Percentiles rank a stretch among this genome's conserved stretches.
These are phyloP conservation scores for Cercophora scortea DNA, from an alignment of 495 filamentous ascomycete species.

Conservation along the genomic window DNA sequence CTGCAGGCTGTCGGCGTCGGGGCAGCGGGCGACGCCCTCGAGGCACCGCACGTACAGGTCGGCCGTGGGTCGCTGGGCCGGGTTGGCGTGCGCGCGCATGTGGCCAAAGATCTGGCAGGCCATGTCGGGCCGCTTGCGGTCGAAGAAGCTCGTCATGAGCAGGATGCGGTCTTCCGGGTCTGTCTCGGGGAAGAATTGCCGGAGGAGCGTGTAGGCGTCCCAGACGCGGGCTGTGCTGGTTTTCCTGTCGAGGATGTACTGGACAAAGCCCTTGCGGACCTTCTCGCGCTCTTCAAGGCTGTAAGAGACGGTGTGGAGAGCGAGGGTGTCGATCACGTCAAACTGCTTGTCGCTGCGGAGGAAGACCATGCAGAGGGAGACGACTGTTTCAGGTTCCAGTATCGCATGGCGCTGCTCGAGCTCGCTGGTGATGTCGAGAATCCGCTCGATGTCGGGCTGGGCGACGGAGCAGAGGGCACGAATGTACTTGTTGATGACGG, in stretches of 20 bases:
- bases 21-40: conserved; percentile 60
- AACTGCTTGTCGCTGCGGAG: conserved; percentile 63
- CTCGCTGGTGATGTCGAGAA: conserved; percentile 67
- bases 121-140: conserved; percentile 67
- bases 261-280: conserved; percentile 55
- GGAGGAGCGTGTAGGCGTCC: conserved; percentile 74
- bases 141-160: conserved; percentile 81
- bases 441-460: conserved; percentile 49
- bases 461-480: conserved; percentile 55
- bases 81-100: conserved; percentile 63
- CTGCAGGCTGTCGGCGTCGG: conserved; percentile 57
- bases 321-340: conserved; percentile 70
- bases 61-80: conserved; percentile 50
- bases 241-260: conserved; percentile 53
- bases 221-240: conserved; percentile 59
- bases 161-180: conserved; percentile 50
- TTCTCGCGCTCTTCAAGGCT: conserved; percentile 53
- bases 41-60: conserved; percentile 73
- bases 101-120: conserved; percentile 79
- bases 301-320: conserved; percentile 56
- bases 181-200: conserved; percentile 71
- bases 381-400: conserved; percentile 64
- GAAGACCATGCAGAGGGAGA: conserved; percentile 60
- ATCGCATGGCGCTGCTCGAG: conserved; percentile 61
- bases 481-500: conserved; percentile 68